Conservation (phyloP, 2,329 filamentous ascomycete genomes). For the Neoascochyta sp. region DNA sequence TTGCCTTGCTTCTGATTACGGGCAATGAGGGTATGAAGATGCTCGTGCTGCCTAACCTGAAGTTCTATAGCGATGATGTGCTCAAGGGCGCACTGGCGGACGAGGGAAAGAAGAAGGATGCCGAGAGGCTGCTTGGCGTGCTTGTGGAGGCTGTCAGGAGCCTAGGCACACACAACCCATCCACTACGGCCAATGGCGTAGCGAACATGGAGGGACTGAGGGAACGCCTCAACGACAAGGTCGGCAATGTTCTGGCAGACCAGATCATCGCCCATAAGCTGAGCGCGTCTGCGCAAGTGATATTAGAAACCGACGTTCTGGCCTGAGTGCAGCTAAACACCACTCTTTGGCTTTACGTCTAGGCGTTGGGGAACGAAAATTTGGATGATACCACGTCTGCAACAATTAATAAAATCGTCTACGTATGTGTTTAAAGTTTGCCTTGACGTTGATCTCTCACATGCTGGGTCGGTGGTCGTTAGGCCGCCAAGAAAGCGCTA, state of each 20-base stretch:
- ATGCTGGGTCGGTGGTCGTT: constrained; percentile 11
- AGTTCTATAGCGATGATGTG: constrained; percentile 57
- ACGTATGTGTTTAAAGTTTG: constrained; percentile 1
- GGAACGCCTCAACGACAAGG: constrained; percentile 41
- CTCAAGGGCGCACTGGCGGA: constrained; percentile 52
- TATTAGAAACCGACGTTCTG: constrained; percentile 22
- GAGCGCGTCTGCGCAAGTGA: constrained; percentile 20
- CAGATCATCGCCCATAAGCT: constrained; percentile 41
- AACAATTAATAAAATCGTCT: constrained; percentile 8
- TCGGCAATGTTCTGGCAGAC: constrained; percentile 44
- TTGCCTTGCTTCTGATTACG: constrained; percentile 73
- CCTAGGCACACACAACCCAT: constrained; percentile 48
- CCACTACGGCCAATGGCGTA: constrained; percentile 38
- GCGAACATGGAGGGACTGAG: constrained; percentile 40
- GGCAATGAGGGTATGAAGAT: constrained; percentile 62
- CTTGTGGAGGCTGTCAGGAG: constrained; percentile 55
- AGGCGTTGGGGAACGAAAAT: constrained; percentile 9
- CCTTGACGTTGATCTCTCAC: constrained; percentile 2
- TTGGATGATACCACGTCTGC: constrained; percentile 15
- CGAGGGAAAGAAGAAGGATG: constrained; percentile 54
- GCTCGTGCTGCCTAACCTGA: constrained; percentile 63
- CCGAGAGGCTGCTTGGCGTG: constrained; percentile 57
- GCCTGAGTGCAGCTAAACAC: constrained; percentile 7
- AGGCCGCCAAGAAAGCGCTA: constrained; percentile 9
- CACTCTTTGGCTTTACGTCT: constrained; percentile 3